Percentiles rank a stretch among this genome's conserved stretches.
These are phyloP conservation scores for Boletellus ananiceps DNA, from an alignment of 768 basidiomycete genomes.

Conservation along the genomic window DNA sequence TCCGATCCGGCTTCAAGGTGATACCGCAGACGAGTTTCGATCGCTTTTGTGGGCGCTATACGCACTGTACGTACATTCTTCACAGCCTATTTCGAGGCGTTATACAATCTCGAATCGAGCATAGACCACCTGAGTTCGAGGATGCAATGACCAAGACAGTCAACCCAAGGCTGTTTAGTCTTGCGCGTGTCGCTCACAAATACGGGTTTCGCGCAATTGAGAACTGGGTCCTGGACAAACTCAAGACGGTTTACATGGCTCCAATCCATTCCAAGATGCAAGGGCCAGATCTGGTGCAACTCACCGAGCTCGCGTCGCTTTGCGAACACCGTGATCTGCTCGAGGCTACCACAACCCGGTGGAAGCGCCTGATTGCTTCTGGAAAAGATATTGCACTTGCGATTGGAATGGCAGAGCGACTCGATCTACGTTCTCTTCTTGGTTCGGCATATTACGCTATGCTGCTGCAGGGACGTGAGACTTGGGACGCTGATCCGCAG, in stretches of 20 bases:
- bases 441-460: conserved; percentile 50
- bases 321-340: conserved; percentile 45
- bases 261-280: conserved; percentile 27
- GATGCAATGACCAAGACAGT: conserved; percentile 40
- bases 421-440: conserved; percentile 41
- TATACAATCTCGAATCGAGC: background rate
- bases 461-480: conserved; percentile 46
- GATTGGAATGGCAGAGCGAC: conserved; percentile 45
- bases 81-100: background rate
- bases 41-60: conserved; percentile 53
- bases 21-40: conserved; percentile 46
- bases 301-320: conserved; percentile 50
- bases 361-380: conserved; percentile 46
- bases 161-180: conserved; percentile 41
- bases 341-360: conserved; percentile 38
- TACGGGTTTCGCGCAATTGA: conserved; percentile 45
- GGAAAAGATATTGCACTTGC: conserved; percentile 43
- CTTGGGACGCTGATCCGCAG: conserved; percentile 43
- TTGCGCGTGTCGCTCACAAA: conserved; percentile 47
- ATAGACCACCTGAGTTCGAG: conserved; percentile 45
- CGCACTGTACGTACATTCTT: conserved; percentile 39
- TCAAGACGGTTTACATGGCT: conserved; percentile 36
- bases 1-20: conserved; percentile 45
- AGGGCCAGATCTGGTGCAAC: conserved; percentile 39
- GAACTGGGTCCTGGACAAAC: conserved; percentile 40